Evolutionary conservation across 768 basidiomycete genomes (phyloP), one percentile per base, ranked within the genome.

Genomic region (Rhizopogon vinicolor): DNA sequence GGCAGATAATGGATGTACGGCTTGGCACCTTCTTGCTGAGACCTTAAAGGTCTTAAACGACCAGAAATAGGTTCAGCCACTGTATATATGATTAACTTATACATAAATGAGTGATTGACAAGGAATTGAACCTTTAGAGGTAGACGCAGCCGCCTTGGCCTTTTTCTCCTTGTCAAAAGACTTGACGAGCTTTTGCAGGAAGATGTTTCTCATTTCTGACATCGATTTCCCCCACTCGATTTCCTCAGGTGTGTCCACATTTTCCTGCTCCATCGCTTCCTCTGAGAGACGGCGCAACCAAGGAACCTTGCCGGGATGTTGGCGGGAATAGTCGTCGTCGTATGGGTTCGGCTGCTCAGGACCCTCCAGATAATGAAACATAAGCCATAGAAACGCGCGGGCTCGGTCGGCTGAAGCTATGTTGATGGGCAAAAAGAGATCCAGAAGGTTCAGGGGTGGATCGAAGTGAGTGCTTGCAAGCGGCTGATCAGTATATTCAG

Each of bases 301-400:
- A 7, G 90, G 89, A 31, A 84, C 84, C 70, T 85, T 89, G 52
- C 82, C 82, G 0, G 78, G 77, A 62, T 86, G 70, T 56, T 67
- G 65, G 19, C 72, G 71, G 13, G 86, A 80, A 67, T 83, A 83
- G 16, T 83, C 80, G 63, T 90, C 86, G 51, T 83, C 80, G 66
- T 89, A 93, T 5, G 91, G 87, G 67, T 92, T 93, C n/a, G 78
- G 70, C 10, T 74, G 68, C 37, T 78, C 75, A 1, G 81, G 76
- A 35, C 76, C 77, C 68, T 93, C 91, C 59, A 94, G 75, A 68
- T 94, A 93, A 65, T 90, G 79, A 68, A 83, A 93, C 48, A 92
- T 72, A 54, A 93, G 77, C 88, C 90, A 93, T 29, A 96, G 78
- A 68, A 96, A 91, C 3, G 84, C 89, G 54, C 75, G 75, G 5